A percentile compares a stretch with the other conserved stretches of the same genome.
Conservation (phyloP, 148 eudicot species). For the Rhododendron vialii region DNA sequence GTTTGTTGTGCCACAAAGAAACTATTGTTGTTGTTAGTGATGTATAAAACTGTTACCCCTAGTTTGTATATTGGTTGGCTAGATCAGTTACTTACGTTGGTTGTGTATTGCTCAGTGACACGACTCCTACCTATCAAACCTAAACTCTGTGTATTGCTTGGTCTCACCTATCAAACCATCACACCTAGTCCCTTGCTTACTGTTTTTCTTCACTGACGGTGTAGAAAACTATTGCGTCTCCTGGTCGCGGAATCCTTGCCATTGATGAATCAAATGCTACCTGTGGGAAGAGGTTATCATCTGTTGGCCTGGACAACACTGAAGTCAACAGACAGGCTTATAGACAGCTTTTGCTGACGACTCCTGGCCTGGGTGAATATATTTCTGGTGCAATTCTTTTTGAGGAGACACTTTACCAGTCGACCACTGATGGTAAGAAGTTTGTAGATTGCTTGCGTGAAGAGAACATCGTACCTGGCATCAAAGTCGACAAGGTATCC, state of each 20-base stretch:
- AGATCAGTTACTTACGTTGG: background rate
- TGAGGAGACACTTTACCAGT: slow-evolving; percentile 96
- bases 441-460: slow-evolving; percentile 71
- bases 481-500: slow-evolving; percentile 87
- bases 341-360: slow-evolving; percentile 84
- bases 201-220: slow-evolving; percentile 11
- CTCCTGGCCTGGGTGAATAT: slow-evolving; percentile 89
- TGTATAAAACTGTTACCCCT: background rate
- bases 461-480: slow-evolving; percentile 86
- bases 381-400: slow-evolving; percentile 90
- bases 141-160: background rate
- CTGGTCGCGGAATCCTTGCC: slow-evolving; percentile 93
- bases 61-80: background rate
- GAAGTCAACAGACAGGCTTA: slow-evolving; percentile 85
- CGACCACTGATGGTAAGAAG: slow-evolving; percentile 80
- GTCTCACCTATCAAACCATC: background rate
- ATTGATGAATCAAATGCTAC: slow-evolving; percentile 96
- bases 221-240: slow-evolving; percentile 89
- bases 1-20: background rate
- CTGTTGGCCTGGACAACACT: slow-evolving; percentile 91
- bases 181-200: background rate
- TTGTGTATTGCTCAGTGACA: background rate
- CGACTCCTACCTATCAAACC: background rate
- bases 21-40: background rate
- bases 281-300: slow-evolving; percentile 83